These are phyloP conservation scores for Physcomitrellopsis africana DNA, from an alignment of 225 moss, liverwort and hornwort species.

Conservation along the genomic window DNA sequence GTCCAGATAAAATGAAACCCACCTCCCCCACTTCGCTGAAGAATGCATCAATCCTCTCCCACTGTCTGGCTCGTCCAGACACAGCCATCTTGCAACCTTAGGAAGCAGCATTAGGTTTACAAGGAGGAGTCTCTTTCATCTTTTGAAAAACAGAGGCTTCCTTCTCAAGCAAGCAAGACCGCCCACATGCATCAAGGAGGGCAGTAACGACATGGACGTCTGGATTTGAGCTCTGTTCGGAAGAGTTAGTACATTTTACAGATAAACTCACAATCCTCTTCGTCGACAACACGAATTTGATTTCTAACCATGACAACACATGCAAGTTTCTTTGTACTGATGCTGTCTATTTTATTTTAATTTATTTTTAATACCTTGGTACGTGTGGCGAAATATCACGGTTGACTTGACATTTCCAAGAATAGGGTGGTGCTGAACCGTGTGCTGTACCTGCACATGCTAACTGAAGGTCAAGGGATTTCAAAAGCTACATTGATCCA, in stretches of 20 bases:
- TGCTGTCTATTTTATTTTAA: not conserved
- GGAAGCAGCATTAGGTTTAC: slow-evolving; percentile 63
- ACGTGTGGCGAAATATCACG: slow-evolving; percentile 20
- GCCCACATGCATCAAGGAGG: slow-evolving; percentile 72
- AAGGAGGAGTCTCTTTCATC: slow-evolving; percentile 64
- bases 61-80: slow-evolving; percentile 65
- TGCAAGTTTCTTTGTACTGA: slow-evolving; percentile 25
- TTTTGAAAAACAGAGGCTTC: slow-evolving; percentile 63
- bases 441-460: slow-evolving; percentile 36
- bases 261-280: slow-evolving; percentile 25
- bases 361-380: slow-evolving; percentile 29
- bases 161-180: slow-evolving; percentile 66
- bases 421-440: slow-evolving; percentile 30
- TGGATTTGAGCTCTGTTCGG: slow-evolving; percentile 49
- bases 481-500: slow-evolving; percentile 14
- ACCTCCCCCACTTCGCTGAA: slow-evolving; percentile 57
- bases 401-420: slow-evolving; percentile 26
- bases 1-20: slow-evolving; percentile 52
- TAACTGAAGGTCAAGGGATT: slow-evolving; percentile 32
- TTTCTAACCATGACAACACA: slow-evolving; percentile 30
- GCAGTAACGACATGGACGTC: slow-evolving; percentile 67
- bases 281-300: slow-evolving; percentile 24
- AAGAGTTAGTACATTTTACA: slow-evolving; percentile 39
- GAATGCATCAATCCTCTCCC: slow-evolving; percentile 66
- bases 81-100: slow-evolving; percentile 78